Base-by-base conservation (phyloP, 2,329 filamentous ascomycete species). In the Akanthomyces dipterigenus region DNA sequence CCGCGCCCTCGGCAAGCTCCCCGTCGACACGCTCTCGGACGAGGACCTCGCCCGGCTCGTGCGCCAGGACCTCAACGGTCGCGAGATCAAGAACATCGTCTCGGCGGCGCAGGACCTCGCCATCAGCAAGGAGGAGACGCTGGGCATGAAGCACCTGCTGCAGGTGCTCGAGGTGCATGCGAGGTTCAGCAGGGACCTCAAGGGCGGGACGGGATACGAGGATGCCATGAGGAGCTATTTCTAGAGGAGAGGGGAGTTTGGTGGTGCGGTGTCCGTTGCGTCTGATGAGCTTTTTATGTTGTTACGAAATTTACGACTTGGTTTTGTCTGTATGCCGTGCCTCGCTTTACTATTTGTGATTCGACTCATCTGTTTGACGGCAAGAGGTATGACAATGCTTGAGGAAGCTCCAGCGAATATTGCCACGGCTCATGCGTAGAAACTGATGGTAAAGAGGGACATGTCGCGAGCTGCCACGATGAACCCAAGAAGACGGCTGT, bases 71-170 rank as follows among this genome's bases (percentile, higher is more conserved):
- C 79, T 84, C 62, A 84, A 84, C 63, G 82, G 82, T 12, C 77
- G 81, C 20, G 79, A 93, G 83, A 96, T 96, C 80, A 96, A 96
- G 78, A 96, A 96, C 71, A 88, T 88, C 12, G 87, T 96, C 54
- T 85, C 89, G 61, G 93, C 90, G 0, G 90, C 90, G 2, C 91
- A 96, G 73, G 89, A 89, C 0, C 80, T 96, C 18, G 91, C 92
- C 1, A 82, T 93, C 49, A 89, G 90, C 65, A 89, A 92, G 72
- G 79, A 83, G 28, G 83, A 87, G 63, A 78, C 83, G 3, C 81
- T 96, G 36, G 83, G 84, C 59, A 92, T 96, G 88, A 80, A 80
- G 55, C 91, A 96, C 69, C 88, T 96, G 70, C 84, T 83, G 66
- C 84, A 90, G 64, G 90, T 96, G 14, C 81, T 96, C n/a, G 89